These are phyloP conservation scores for Aristolochia fimbriata DNA, from an alignment of 164 flowering plant species.

Conservation along the genomic window DNA sequence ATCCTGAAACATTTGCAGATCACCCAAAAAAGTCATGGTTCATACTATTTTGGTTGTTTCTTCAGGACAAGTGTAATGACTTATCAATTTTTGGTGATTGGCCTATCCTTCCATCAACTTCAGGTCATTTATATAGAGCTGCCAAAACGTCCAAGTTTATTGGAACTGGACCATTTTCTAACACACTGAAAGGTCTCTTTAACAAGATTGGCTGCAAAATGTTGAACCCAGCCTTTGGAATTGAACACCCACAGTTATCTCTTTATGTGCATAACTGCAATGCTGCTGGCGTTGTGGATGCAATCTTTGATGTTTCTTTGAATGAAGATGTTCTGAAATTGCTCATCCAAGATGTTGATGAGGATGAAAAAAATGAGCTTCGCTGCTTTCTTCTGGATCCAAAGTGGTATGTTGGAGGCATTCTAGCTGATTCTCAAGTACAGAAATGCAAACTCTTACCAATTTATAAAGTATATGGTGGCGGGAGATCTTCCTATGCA, in stretches of 20 bases:
- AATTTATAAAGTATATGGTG: constrained; percentile 54
- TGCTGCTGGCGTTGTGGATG: constrained; percentile 58
- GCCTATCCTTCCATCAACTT: constrained; percentile 85
- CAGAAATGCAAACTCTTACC: constrained; percentile 56
- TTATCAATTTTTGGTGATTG: constrained; percentile 72
- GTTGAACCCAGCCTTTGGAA: constrained; percentile 36
- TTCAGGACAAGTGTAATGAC: constrained; percentile 37
- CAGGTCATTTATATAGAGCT: constrained; percentile 71
- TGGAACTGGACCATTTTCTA: constrained; percentile 41
- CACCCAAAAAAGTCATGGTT: constrained; percentile 79
- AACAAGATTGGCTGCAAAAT: constrained; percentile 77
- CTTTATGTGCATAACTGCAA: constrained; percentile 49
- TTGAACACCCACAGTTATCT: constrained; percentile 60
- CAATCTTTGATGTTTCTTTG: constrained; percentile 54
- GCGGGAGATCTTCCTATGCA: constrained; percentile 31
- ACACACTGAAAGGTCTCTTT: constrained; percentile 39
- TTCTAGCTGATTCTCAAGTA: constrained; percentile 35
- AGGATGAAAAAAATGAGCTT: constrained; percentile 62
- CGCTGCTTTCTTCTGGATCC: constrained; percentile 76
- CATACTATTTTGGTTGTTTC: constrained; percentile 69
- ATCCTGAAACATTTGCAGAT: constrained; percentile 33
- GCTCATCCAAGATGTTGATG: constrained; percentile 25
- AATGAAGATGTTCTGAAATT: constrained; percentile 20
- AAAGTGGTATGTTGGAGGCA: constrained; percentile 65
- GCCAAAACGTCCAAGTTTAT: constrained; percentile 53